Percentiles rank a stretch among this genome's conserved stretches.
Evolutionary conservation across 2,329 filamentous ascomycete species (phyloP).

Genomic region (Colletotrichum theobromicola): DNA sequence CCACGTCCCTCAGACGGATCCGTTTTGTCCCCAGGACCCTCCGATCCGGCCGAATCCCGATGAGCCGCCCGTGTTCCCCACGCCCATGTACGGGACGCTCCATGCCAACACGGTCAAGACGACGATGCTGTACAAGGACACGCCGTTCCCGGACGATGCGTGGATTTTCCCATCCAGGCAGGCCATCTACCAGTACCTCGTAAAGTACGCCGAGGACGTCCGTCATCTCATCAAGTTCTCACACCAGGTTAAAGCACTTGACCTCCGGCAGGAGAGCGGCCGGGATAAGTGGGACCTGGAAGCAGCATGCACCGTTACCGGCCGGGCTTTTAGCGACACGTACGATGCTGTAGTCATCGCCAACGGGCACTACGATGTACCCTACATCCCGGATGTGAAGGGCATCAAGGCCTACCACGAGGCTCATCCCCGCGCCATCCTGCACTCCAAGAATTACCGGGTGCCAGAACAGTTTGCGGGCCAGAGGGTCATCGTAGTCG

Average conservation of each 20-base stretch:
- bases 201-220: conserved; percentile 73
- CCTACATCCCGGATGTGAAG: conserved; percentile 67
- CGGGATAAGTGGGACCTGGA: conserved; percentile 66
- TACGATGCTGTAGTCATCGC: conserved; percentile 81
- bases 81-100: conserved; percentile 80
- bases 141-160: conserved; percentile 65
- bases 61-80: conserved; percentile 69
- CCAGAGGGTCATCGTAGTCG: conserved; percentile 83
- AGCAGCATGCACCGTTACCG: conserved; percentile 54
- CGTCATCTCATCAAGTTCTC: conserved; percentile 71
- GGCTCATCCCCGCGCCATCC: conserved; percentile 64
- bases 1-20: conserved; percentile 72
- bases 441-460: conserved; percentile 83
- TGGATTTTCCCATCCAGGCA: conserved; percentile 78
- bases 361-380: conserved; percentile 76
- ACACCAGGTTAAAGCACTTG: conserved; percentile 70
- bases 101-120: conserved; percentile 86
- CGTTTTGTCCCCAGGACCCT: conserved; percentile 65
- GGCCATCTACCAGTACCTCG: conserved; percentile 75
- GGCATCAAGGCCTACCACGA: conserved; percentile 65
- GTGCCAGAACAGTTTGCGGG: conserved; percentile 63
- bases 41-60: conserved; percentile 56
- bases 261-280: conserved; percentile 29
- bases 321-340: conserved; percentile 40
- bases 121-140: conserved; percentile 82